Evolutionary conservation across 2,329 filamentous ascomycete species (phyloP).

Genomic region (Sarocladium oryzae): DNA sequence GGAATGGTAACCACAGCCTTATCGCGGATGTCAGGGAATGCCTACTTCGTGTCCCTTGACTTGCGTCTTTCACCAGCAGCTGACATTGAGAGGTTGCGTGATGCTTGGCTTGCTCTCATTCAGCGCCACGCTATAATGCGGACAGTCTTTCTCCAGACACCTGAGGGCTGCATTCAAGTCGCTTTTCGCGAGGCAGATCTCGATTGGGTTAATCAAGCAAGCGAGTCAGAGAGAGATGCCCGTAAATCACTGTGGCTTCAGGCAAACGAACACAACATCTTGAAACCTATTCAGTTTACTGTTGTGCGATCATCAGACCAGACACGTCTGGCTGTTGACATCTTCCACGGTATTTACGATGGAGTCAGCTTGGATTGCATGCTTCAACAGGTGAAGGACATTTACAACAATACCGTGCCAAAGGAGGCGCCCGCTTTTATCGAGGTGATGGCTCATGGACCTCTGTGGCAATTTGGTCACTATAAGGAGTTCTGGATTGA

Average conservation of each 20-base stretch:
- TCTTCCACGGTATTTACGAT: slow-evolving; percentile 87
- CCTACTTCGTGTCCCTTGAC: slow-evolving; percentile 74
- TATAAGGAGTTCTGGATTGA: slow-evolving; percentile 60
- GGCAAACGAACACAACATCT: slow-evolving; percentile 41
- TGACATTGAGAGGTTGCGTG: slow-evolving; percentile 40
- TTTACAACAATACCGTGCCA: slow-evolving; percentile 15
- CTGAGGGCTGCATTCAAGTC: slow-evolving; percentile 71
- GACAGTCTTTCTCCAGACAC: slow-evolving; percentile 64
- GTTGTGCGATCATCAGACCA: slow-evolving; percentile 24
- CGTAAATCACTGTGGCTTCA: slow-evolving; percentile 44
- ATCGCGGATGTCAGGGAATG: slow-evolving; percentile 40
- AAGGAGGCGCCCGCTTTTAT: slow-evolving; percentile 50
- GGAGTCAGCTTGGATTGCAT: slow-evolving; percentile 69
- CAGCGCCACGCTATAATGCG: slow-evolving; percentile 57
- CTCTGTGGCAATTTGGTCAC: slow-evolving; percentile 42
- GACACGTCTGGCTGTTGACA: slow-evolving; percentile 51
- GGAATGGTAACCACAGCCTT: slow-evolving; percentile 73
- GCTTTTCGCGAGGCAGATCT: slow-evolving; percentile 65
- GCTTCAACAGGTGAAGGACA: slow-evolving; percentile 45
- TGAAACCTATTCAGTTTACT: slow-evolving; percentile 45
- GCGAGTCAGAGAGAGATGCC: neutral
- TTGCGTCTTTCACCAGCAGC: slow-evolving; percentile 45
- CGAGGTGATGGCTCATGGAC: slow-evolving; percentile 62
- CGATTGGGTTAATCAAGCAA: slow-evolving; percentile 55
- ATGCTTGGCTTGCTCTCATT: slow-evolving; percentile 53